Evolutionary conservation across 176 grass and related monocot genomes (phyloP).

Genomic region (Ananas comosus): DNA sequence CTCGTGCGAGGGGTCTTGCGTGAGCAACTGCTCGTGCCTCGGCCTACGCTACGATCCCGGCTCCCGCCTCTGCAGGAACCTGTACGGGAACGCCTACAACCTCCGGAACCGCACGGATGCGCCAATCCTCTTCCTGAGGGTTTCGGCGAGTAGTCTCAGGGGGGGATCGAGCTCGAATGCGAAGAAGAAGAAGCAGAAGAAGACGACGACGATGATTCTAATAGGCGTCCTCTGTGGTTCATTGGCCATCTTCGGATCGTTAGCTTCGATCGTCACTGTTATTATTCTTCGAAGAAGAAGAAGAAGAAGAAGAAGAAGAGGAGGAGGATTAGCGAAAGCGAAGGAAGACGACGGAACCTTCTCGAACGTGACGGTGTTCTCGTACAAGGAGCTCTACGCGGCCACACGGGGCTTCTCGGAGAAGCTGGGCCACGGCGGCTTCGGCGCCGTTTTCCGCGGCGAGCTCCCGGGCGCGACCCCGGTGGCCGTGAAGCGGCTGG

Average conservation of each 20-base stretch:
- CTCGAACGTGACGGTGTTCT: slow-evolving; percentile 14
- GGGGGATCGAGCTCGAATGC: not conserved
- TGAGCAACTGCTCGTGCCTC: slow-evolving; percentile 4
- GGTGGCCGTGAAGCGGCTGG: slow-evolving; percentile 31
- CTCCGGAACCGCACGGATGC: not conserved
- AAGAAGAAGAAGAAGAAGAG: not conserved
- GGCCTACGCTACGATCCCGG: slow-evolving; percentile 3
- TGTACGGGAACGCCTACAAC: slow-evolving; percentile 4
- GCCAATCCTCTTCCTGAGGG: slow-evolving; percentile 6
- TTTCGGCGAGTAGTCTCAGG: not conserved
- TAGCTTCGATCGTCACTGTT: not conserved
- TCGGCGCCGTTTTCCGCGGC: slow-evolving; percentile 20
- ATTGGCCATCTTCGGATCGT: not conserved
- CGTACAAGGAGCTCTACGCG: not conserved
- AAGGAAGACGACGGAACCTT: not conserved
- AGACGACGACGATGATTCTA: not conserved
- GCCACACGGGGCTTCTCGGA: slow-evolving; percentile 13
- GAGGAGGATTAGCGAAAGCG: not conserved
- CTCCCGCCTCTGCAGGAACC: slow-evolving; percentile 6
- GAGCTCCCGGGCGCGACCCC: slow-evolving; percentile 4
- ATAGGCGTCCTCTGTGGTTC: not conserved
- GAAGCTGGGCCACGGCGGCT: slow-evolving; percentile 26
- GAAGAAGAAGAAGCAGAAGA: not conserved
- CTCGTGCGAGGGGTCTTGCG: slow-evolving; percentile 4
- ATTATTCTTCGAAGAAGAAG: not conserved